Base-by-base conservation (phyloP, 345 rosid species). In the Triadica sebifera region DNA sequence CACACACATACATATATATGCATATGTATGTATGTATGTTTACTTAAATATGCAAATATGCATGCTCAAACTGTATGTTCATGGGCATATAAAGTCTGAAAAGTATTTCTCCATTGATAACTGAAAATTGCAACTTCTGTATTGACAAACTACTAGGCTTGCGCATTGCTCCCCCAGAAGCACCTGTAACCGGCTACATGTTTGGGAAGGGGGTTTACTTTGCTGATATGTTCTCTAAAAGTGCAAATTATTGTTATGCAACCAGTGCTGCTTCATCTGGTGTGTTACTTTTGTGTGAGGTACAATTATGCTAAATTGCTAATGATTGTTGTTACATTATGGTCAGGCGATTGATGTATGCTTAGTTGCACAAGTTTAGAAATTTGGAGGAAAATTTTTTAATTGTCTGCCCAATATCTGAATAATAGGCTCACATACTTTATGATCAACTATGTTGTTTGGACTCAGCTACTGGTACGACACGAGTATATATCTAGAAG, bases 201-300 rank as follows among this genome's bases (percentile, higher is more conserved):
- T 94, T 92, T 70, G 98, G 98, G 13, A 94, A 94, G 86, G 98
- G 96, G 39, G 94, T 94, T 78, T 94, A 94, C 84, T 94, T 94
- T 74, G 94, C 96, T 20, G 98, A 94, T 76, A 90, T 94, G 96
- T 94, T 94, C 91, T 92, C 97, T 75, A 94, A 94, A 85, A 94
- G 97, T 73, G 97, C 96, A 1, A 92, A 92, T 76, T 94, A 94
- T 76, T 94, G 97, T 80, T 94, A 81, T 79, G 83, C 94, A 64
- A 84, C 56, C 75, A 52, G 41, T 41, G 37, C 86, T 53, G 64
- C 82, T 65, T 79, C 81, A 47, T 78, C 89, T 61, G 97, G 96
- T 4, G 98, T 89, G 62, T 88, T 94, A 69, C 92, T 94, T 63
- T 84, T 94, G 71, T 92, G 97, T 57, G 98, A 94, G 96, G 97